Evolutionary conservation across 805 yeast genomes (phyloP).

Genomic region (Candida mattraensis): DNA sequence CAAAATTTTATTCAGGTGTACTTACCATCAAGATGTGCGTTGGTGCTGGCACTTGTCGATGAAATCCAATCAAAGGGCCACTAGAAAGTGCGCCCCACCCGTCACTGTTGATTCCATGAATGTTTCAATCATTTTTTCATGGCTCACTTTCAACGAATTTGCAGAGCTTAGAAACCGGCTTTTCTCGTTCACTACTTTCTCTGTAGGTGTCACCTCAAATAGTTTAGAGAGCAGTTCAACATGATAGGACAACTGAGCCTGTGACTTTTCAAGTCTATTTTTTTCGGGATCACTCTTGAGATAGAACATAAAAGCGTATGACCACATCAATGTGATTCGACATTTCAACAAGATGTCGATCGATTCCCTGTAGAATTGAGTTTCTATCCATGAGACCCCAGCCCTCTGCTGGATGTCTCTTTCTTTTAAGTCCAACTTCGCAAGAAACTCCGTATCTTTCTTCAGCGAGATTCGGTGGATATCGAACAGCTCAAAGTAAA

Average conservation of each 20-base stretch:
- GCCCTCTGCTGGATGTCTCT: slow-evolving; percentile 61
- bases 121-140: slow-evolving; percentile 22
- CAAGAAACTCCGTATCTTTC: slow-evolving; percentile 64
- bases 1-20: slow-evolving; percentile 73
- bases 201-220: slow-evolving; percentile 33
- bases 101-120: slow-evolving; percentile 25
- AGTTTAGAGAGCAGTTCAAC: slow-evolving; percentile 36
- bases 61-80: no score
- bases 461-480: slow-evolving; percentile 76
- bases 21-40: slow-evolving; percentile 74
- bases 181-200: slow-evolving; percentile 28
- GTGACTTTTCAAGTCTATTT: slow-evolving; percentile 54
- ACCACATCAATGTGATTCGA: slow-evolving; percentile 83
- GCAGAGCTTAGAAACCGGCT: slow-evolving; percentile 24
- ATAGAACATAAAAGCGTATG: slow-evolving; percentile 79
- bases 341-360: slow-evolving; percentile 64
- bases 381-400: slow-evolving; percentile 81
- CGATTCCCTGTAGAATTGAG: slow-evolving; percentile 77
- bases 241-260: slow-evolving; percentile 23
- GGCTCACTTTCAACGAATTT: slow-evolving; percentile 22
- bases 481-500: slow-evolving; percentile 70
- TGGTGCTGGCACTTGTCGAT: slow-evolving; percentile 52
- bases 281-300: slow-evolving; percentile 50
- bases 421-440: slow-evolving; percentile 63
- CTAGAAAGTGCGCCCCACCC: slow-evolving; percentile 4